phyloP scores from a whole-genome alignment of 768 basidiomycete species.

The Stropharia rugosoannulata region DNA sequence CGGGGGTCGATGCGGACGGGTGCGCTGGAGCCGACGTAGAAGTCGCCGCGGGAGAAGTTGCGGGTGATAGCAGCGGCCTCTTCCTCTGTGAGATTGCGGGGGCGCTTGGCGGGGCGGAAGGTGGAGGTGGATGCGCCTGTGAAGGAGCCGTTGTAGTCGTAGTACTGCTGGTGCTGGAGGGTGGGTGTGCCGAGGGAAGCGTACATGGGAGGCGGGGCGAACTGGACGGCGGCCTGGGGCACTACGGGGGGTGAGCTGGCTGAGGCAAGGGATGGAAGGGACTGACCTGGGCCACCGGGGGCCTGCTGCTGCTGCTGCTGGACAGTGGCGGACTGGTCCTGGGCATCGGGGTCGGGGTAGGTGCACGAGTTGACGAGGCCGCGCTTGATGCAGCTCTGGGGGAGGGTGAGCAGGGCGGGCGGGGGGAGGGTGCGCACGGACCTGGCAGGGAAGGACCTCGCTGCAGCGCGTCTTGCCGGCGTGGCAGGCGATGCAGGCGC shows the following conservation, averaged over 20 bases:
- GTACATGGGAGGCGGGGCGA: conserved; percentile 51
- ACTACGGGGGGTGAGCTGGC: conserved; percentile 16
- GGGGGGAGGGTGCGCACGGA: conserved; percentile 22
- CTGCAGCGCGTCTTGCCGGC: conserved; percentile 83
- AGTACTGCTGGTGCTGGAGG: conserved; percentile 66
- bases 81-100: conserved; percentile 78
- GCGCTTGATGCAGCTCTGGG: conserved; percentile 79
- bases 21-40: conserved; percentile 78
- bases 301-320: conserved; percentile 32
- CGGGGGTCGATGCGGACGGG: conserved; percentile 84
- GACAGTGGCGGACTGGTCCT: conserved; percentile 43
- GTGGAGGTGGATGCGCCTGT: conserved; percentile 72
- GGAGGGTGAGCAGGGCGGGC: conserved; percentile 1
- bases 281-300: not conserved
- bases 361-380: conserved; percentile 69
- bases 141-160: conserved; percentile 72
- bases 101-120: conserved; percentile 79
- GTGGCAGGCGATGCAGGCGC: conserved; percentile 81
- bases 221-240: conserved; percentile 35
- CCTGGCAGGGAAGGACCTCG: conserved; percentile 82
- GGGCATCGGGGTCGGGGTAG: conserved; percentile 76
- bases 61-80: conserved; percentile 82
- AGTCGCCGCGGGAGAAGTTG: conserved; percentile 79
- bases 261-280: conserved; percentile 9
- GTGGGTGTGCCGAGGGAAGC: conserved; percentile 45